These are phyloP conservation scores for Tetrahymena thermophila DNA, from an alignment of 73 alveolate species.

Conservation along the genomic window DNA sequence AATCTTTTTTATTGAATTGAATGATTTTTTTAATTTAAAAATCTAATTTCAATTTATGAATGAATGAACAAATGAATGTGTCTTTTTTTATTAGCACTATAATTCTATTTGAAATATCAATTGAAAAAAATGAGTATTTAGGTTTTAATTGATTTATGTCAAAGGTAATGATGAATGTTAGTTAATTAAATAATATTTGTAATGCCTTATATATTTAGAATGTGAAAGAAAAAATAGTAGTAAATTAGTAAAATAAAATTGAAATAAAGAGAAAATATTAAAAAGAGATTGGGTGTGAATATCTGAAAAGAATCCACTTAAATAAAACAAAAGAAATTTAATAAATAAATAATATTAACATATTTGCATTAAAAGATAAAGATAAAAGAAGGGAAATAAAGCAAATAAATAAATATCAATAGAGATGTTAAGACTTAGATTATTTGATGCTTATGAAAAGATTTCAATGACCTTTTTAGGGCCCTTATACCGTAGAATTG, in stretches of 20 bases:
- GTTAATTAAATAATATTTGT: background rate
- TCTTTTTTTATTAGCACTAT: background rate
- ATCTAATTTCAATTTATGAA: background rate
- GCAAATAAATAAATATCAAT: background rate
- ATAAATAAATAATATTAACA: background rate
- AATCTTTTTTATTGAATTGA: no score
- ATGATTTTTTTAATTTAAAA: no score
- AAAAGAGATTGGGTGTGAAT: background rate
- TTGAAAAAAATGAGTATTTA: no score
- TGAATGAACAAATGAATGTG: background rate
- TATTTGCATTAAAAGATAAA: background rate
- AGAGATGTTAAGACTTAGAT: background rate
- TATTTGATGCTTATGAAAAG: background rate
- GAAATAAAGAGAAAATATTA: background rate
- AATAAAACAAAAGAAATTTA: background rate
- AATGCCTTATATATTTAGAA: background rate
- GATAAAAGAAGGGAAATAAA: background rate
- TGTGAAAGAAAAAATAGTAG: background rate
- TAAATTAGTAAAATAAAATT: background rate
- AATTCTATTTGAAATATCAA: background rate
- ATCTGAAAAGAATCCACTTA: background rate
- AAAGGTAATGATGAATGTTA: no score
- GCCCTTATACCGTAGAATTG: slow-evolving; percentile 36
- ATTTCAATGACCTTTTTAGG: slow-evolving; percentile 3
- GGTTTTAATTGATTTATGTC: no score